Percentiles rank a stretch among this genome's conserved stretches.
Conservation (phyloP, 2,329 filamentous ascomycete genomes). For the Fusarium burgessii region DNA sequence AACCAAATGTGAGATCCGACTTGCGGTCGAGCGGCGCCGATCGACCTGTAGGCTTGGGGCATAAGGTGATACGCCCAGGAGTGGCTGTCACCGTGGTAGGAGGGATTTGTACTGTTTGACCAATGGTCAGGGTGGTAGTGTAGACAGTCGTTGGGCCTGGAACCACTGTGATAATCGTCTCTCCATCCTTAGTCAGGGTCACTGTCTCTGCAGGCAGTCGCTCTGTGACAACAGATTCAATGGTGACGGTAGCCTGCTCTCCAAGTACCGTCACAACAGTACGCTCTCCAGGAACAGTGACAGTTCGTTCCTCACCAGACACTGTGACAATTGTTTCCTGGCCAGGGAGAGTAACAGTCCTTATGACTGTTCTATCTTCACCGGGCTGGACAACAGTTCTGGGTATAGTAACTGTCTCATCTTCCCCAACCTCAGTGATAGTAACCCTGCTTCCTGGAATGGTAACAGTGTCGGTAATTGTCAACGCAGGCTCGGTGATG, state of each 20-base stretch:
- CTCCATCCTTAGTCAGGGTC: slow-evolving; percentile 49
- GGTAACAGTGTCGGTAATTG: slow-evolving; percentile 27
- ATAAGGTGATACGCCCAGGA: slow-evolving; percentile 53
- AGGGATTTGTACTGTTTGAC: slow-evolving; percentile 47
- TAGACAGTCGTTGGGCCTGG: slow-evolving; percentile 46
- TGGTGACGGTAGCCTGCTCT: slow-evolving; percentile 43
- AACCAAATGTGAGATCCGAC: slow-evolving; percentile 65
- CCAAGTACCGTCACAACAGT: slow-evolving; percentile 39
- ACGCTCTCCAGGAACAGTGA: slow-evolving; percentile 43
- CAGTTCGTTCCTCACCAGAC: slow-evolving; percentile 39
- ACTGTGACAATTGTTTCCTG: slow-evolving; percentile 38
- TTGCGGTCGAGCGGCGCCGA: slow-evolving; percentile 48
- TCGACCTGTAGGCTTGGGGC: slow-evolving; percentile 58
- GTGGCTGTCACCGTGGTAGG: slow-evolving; percentile 47
- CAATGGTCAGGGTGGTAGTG: slow-evolving; percentile 49
- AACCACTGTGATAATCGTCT: slow-evolving; percentile 48
- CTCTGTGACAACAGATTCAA: slow-evolving; percentile 51
- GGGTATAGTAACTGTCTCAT: slow-evolving; percentile 31
- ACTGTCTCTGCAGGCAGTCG: slow-evolving; percentile 47
- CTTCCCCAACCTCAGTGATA: slow-evolving; percentile 21
- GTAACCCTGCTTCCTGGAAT: slow-evolving; percentile 29
- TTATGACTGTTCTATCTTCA: slow-evolving; percentile 26
- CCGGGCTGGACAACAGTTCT: slow-evolving; percentile 31
- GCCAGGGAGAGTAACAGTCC: slow-evolving; percentile 45
- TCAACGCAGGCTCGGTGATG: slow-evolving; percentile 22